A percentile compares a stretch with the other conserved stretches of the same genome.
Conservation (phyloP, 2,329 filamentous ascomycete species). For the Phialemoniopsis sp. region DNA sequence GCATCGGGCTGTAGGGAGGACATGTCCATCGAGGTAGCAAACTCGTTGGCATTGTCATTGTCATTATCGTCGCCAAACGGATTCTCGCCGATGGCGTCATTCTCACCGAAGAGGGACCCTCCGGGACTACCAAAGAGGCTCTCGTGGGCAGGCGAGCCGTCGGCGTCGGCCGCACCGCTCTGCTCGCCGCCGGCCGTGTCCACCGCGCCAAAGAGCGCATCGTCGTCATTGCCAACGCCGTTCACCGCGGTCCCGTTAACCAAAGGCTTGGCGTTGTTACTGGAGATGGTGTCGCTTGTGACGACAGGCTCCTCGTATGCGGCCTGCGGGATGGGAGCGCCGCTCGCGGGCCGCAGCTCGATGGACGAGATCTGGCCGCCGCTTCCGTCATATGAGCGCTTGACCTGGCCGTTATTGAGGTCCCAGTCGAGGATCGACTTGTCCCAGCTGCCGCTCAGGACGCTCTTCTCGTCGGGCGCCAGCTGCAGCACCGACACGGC, state of each 20-base stretch:
- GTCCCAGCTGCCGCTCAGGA: constrained; percentile 95
- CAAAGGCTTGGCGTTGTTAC: constrained; percentile 64
- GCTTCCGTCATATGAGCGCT: constrained; percentile 71
- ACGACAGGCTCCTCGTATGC: constrained; percentile 51
- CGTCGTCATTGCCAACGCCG: constrained; percentile 17
- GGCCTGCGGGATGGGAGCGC: constrained; percentile 70
- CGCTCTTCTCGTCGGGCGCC: constrained; percentile 77
- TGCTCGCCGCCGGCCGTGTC: constrained; percentile 24
- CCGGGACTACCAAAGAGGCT: constrained; percentile 80
- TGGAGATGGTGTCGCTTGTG: constrained; percentile 66
- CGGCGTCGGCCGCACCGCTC: constrained; percentile 51
- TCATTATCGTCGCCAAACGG: constrained; percentile 81
- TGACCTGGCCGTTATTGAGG: constrained; percentile 76
- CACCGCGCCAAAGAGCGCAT: constrained; percentile 13
- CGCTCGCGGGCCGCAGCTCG: constrained; percentile 76
- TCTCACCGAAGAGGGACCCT: constrained; percentile 87
- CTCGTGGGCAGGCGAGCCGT: constrained; percentile 65
- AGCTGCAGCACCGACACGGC: constrained; percentile 86
- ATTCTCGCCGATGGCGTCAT: constrained; percentile 49
- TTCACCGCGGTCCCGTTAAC: constrained; percentile 47
- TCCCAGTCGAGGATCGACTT: constrained; percentile 95
- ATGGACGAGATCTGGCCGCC: constrained; percentile 84
- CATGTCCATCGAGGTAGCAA: constrained; percentile 68
- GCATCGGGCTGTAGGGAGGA: constrained; percentile 20
- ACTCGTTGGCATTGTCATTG: constrained; percentile 66